Base-by-base conservation (phyloP, 148 eudicot species). In the Rhododendron williamsianum region DNA sequence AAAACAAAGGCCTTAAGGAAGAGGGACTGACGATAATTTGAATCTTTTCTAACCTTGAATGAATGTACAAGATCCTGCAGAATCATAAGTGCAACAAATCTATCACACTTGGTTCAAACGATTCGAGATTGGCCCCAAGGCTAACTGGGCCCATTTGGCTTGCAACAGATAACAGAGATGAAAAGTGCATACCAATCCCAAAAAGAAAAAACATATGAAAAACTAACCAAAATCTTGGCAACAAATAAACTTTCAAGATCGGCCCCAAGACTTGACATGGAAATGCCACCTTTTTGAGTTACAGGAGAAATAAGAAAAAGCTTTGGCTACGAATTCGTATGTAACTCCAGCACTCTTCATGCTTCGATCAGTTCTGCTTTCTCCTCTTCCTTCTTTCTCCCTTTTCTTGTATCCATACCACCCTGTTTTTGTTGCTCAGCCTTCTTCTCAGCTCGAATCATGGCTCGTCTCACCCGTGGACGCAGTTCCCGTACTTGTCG, bases 401-500 rank as follows among this genome's bases (percentile, higher is more conserved):
- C 87, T 86, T 90, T 95, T 48, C 89, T 88, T 21, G 81, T 69
- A 76, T 89, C 46, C 21, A 88, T 43, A 78, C 78, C 76, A 72
- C 91, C 91, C 72, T 90, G 88, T 77, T 89, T 54, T 86, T 93
- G 98, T 87, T 90, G 94, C 85, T 93, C 96, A 18, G 91, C 93
- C 87, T 90, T 92, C 91, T 95, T 94, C 88, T 92, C 91, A 46
- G 98, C 98, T 83, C 98, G 96, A 83, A 97, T 76, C 93, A 95
- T 84, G 41, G 99, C 98, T 71, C 98, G 87, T 86, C 96, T 93
- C 78, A 90, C 96, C 87, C 95, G 95, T 16, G 99, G 99, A 33
- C 98, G 90, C 95, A 97, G 89, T 87, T 95, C 98, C 84, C 98
- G 92, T 73, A 97, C 98, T 89, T 94, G 93, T 81, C 98, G 89